These are phyloP conservation scores for Hymenoscyphus fraxineus DNA, from an alignment of 2,329 filamentous ascomycete genomes.

Conservation along the genomic window DNA sequence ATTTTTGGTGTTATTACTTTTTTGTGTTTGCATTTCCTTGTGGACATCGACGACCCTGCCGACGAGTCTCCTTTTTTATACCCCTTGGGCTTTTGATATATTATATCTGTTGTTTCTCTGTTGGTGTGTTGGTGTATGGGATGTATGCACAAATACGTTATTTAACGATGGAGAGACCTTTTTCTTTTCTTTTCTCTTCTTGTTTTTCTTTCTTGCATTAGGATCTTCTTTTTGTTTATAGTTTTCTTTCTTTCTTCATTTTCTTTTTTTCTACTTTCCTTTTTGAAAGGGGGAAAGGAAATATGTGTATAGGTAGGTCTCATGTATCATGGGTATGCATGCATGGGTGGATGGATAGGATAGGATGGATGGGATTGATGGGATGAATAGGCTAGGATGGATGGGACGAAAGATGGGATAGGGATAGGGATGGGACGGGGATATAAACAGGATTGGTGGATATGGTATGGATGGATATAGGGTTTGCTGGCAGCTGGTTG, in stretches of 20 bases:
- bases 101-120: not conserved
- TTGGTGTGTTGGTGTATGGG: not conserved
- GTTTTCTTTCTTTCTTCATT: too few relatives aligned
- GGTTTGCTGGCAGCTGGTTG: too few relatives aligned
- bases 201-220: too few relatives aligned
- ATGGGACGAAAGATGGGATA: not conserved
- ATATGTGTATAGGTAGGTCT: too few relatives aligned
- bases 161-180: not conserved
- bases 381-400: not conserved
- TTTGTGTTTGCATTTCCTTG: not conserved
- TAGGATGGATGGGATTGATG: not conserved
- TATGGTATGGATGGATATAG: too few relatives aligned
- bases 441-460: not conserved
- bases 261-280: too few relatives aligned
- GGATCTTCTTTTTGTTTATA: too few relatives aligned
- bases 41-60: not conserved
- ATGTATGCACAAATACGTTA: not conserved
- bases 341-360: too few relatives aligned
- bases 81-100: not conserved
- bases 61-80: slow-evolving; percentile 4
- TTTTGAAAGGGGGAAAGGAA: too few relatives aligned
- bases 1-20: not conserved
- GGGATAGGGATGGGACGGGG: not conserved
- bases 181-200: too few relatives aligned
- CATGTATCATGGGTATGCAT: too few relatives aligned